These are phyloP conservation scores for Sporothrix dimorphospora DNA, from an alignment of 2,329 filamentous ascomycete species.

Conservation along the genomic window DNA sequence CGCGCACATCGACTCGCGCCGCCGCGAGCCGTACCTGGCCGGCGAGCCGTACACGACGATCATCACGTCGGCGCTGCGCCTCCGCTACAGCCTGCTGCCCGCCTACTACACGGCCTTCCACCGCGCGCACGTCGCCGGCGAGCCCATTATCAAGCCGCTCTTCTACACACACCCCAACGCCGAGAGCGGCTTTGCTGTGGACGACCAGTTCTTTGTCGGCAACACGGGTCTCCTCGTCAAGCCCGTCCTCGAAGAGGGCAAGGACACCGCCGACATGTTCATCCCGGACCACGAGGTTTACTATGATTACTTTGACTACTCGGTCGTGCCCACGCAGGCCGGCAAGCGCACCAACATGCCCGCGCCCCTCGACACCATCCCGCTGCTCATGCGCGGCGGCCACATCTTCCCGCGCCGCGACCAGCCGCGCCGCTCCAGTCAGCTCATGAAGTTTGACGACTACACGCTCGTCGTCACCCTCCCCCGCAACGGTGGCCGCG, in stretches of 20 bases:
- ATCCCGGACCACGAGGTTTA: constrained; percentile 88
- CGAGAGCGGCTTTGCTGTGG: constrained; percentile 83
- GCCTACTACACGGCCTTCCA: constrained; percentile 98
- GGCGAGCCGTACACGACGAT: constrained; percentile 84
- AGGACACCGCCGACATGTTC: constrained; percentile 75
- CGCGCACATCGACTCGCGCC: constrained; percentile 93
- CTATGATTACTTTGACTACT: constrained; percentile 94
- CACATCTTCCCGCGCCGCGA: constrained; percentile 92
- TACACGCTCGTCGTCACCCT: constrained; percentile 87
- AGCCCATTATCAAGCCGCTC: constrained; percentile 87
- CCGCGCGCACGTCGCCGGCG: constrained; percentile 78
- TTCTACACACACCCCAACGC: constrained; percentile 89
- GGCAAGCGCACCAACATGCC: constrained; percentile 70
- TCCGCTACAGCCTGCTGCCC: constrained; percentile 87
- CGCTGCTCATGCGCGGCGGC: constrained; percentile 88
- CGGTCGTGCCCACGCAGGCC: constrained; percentile 68
- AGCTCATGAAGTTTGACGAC: constrained; percentile 91
- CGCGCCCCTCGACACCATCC: constrained; percentile 83
- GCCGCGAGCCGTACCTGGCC: constrained; percentile 88
- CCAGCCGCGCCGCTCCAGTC: constrained; percentile 78
- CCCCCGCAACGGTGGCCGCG: constrained; percentile 62
- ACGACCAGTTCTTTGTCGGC: constrained; percentile 92
- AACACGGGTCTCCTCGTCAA: constrained; percentile 89
- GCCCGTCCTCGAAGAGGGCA: constrained; percentile 79
- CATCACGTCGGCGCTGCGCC: constrained; percentile 81